These are phyloP conservation scores for Blastocystis sp. DNA, from an alignment of 352 stramenopile genomes.

Conservation along the genomic window DNA sequence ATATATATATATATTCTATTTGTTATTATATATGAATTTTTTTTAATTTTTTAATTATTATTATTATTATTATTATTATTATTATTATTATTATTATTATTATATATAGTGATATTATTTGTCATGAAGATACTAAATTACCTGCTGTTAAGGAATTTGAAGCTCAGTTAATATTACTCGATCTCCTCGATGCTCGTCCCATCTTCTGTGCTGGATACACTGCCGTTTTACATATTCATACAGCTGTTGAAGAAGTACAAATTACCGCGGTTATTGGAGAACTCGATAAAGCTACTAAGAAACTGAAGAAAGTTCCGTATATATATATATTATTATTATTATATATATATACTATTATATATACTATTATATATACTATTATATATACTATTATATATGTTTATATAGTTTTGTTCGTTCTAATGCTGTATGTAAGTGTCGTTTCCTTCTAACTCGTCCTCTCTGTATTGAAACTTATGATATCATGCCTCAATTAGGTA, in stretches of 20 bases:
- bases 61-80: too few relatives aligned
- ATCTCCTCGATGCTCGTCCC: conserved; percentile 80
- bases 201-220: conserved; percentile 79
- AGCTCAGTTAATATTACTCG: conserved; percentile 74
- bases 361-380: neutral
- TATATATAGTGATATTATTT: conserved; percentile 44
- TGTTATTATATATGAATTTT: too few relatives aligned
- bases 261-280: conserved; percentile 66
- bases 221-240: conserved; percentile 89
- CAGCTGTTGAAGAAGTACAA: conserved; percentile 74
- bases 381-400: neutral
- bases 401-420: conserved; percentile 58
- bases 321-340: conserved; percentile 50
- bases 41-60: conserved; percentile 1
- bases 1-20: too few relatives aligned
- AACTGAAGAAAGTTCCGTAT: conserved; percentile 44
- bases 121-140: conserved; percentile 43
- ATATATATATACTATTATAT: neutral
- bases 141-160: conserved; percentile 55
- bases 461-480: conserved; percentile 83
- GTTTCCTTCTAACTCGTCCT: conserved; percentile 69
- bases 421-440: conserved; percentile 71
- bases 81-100: too few relatives aligned
- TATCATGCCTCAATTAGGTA: conserved; percentile 74
- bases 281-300: conserved; percentile 40